Conservation (phyloP, 768 basidiomycete genomes). For the Tylopilus sp. region DNA sequence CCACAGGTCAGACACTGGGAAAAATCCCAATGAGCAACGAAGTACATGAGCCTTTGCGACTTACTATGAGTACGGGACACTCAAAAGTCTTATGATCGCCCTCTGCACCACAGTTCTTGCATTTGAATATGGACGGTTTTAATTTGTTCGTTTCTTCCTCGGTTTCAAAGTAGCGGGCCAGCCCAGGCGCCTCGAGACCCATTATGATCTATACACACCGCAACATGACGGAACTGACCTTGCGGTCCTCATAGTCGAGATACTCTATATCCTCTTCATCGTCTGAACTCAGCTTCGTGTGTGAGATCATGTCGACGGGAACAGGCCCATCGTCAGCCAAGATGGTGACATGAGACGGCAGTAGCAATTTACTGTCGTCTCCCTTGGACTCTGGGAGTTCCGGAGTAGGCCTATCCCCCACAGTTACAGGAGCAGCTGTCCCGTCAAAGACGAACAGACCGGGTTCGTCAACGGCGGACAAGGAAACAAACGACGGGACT, state of each 20-base stretch:
- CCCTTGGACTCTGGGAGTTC: constrained; percentile 18
- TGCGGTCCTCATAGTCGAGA: constrained; percentile 66
- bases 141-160: constrained; percentile 34
- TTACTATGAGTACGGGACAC: constrained; percentile 72
- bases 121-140: constrained; percentile 51
- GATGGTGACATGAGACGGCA: constrained; percentile 71
- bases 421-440: constrained; percentile 36
- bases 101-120: constrained; percentile 76
- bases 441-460: constrained; percentile 51
- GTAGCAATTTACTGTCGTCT: constrained; percentile 36
- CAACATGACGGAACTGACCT: constrained; percentile 37
- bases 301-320: constrained; percentile 45
- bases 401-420: constrained; percentile 10
- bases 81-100: constrained; percentile 63
- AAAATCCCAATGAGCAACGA: constrained; percentile 2
- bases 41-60: constrained; percentile 22
- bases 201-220: neutral
- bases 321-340: constrained; percentile 32
- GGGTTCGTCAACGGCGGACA: constrained; percentile 14
- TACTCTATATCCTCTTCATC: constrained; percentile 74
- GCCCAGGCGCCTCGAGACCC: constrained; percentile 40
- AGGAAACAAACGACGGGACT: constrained; percentile 21
- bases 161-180: constrained; percentile 65
- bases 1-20: constrained; percentile 77
- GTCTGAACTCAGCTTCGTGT: constrained; percentile 41